Conservation (phyloP, 345 rosid species). For the Fremontodendron californicum region DNA sequence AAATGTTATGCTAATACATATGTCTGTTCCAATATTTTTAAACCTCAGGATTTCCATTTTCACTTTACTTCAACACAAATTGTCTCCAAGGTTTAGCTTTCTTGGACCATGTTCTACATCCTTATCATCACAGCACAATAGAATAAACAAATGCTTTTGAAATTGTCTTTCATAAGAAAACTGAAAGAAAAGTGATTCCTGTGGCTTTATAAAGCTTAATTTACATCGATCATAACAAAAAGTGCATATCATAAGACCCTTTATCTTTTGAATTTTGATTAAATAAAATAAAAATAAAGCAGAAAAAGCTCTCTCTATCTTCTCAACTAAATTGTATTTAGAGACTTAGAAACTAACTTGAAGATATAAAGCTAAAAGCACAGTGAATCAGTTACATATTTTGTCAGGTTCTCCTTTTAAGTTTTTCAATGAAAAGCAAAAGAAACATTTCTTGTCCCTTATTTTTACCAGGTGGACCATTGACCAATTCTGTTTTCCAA, state of each 20-base stretch:
- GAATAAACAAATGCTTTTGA: not conserved
- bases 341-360: not conserved
- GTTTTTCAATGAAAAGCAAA: constrained; percentile 17
- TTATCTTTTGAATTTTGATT: not conserved
- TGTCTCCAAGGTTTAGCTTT: not conserved
- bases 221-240: not conserved
- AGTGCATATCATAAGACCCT: constrained; percentile 5
- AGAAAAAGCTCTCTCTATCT: not conserved
- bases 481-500: constrained; percentile 9
- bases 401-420: constrained; percentile 26
- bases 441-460: not conserved
- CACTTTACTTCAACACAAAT: not conserved
- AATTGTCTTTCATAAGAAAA: not conserved
- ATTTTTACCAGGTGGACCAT: constrained; percentile 9
- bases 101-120: not conserved
- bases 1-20: not conserved
- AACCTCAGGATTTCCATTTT: not conserved
- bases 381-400: not conserved
- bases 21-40: not conserved
- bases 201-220: not conserved
- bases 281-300: not conserved
- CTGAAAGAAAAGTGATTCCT: not conserved
- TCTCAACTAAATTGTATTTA: not conserved
- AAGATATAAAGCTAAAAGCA: constrained; percentile 15
- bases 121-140: not conserved